Evolutionary conservation across 148 eudicot species (phyloP).

Genomic region (Rhododendron henanense): DNA sequence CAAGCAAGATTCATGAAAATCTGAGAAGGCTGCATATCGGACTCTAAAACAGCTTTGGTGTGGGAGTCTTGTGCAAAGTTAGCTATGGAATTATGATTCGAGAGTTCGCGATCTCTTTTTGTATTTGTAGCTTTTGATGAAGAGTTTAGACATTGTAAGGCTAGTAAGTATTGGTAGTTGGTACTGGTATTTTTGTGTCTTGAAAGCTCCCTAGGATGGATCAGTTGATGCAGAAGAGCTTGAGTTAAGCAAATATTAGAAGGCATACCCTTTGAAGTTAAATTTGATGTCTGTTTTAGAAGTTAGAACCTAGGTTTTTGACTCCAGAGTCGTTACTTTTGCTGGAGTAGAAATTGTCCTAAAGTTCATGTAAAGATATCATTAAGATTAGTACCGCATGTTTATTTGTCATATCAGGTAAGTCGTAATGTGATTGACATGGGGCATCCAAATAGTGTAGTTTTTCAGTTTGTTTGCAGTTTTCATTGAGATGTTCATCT

Average conservation of each 20-base stretch:
- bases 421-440: neutral
- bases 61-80: neutral
- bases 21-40: neutral
- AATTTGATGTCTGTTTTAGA: neutral
- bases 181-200: neutral
- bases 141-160: neutral
- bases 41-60: neutral
- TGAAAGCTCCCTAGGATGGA: neutral
- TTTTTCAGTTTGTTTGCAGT: neutral
- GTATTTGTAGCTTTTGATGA: neutral
- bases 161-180: neutral
- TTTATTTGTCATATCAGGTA: neutral
- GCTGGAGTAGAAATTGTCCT: neutral
- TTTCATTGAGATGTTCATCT: neutral
- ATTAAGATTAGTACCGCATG: neutral
- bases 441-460: neutral
- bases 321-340: neutral
- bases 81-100: neutral
- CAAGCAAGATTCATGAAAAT: neutral
- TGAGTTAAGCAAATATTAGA: neutral
- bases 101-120: neutral
- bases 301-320: neutral
- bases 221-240: neutral
- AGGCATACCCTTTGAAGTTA: neutral
- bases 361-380: neutral